These are phyloP conservation scores for Barnettozyma sucrosica DNA, from an alignment of 805 yeast genomes.

Conservation along the genomic window DNA sequence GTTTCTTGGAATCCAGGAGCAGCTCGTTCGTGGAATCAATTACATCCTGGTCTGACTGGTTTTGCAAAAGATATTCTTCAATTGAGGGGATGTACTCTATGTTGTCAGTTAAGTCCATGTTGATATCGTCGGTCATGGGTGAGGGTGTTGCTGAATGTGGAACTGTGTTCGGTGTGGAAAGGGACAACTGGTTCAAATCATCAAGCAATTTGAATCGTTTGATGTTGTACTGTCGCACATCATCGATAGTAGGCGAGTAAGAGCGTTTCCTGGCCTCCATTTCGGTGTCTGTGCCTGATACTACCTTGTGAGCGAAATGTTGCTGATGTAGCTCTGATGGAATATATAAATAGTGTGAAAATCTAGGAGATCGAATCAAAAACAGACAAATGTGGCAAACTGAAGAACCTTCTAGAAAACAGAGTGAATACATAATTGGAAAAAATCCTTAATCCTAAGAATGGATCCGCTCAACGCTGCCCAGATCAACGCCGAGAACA, in stretches of 20 bases:
- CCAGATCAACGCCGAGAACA: neutral
- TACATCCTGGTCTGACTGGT: slow-evolving; percentile 16
- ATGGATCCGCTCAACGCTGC: slow-evolving; percentile 1
- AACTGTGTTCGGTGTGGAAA: slow-evolving; percentile 9
- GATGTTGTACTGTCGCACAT: slow-evolving; percentile 24
- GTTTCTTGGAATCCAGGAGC: neutral
- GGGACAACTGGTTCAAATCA: slow-evolving; percentile 28
- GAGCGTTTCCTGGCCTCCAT: slow-evolving; percentile 6
- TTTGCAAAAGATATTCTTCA: slow-evolving; percentile 14
- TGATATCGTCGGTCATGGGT: neutral
- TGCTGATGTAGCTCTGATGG: too few relatives aligned
- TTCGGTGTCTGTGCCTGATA: too few relatives aligned
- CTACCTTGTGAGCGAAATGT: too few relatives aligned
- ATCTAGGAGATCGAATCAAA: too few relatives aligned
- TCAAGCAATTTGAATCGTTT: slow-evolving; percentile 28
- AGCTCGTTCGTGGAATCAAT: slow-evolving; percentile 9
- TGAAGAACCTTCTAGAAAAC: neutral
- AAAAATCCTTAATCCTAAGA: too few relatives aligned
- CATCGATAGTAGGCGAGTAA: slow-evolving; percentile 18
- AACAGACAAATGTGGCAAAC: neutral
- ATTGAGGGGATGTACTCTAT: slow-evolving; percentile 13
- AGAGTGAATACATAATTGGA: too few relatives aligned
- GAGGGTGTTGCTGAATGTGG: neutral
- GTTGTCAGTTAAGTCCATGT: neutral
- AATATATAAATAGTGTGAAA: too few relatives aligned